These are phyloP conservation scores for Clonostachys byssicola DNA, from an alignment of 2,329 filamentous ascomycete genomes.

Conservation along the genomic window DNA sequence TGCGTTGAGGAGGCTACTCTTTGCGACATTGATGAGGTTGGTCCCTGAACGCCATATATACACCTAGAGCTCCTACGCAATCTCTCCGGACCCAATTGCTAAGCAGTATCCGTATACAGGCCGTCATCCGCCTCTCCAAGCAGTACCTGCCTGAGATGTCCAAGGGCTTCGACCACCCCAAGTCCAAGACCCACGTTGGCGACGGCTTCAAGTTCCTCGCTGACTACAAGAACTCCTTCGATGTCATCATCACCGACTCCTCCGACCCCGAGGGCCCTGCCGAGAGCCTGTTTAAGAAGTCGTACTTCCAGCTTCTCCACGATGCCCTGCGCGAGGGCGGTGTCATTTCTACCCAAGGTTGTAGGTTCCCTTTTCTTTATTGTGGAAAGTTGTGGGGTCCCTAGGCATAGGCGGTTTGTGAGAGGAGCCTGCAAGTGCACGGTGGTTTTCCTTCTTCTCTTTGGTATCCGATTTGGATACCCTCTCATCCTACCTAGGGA, in stretches of 20 bases:
- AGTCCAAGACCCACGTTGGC: slow-evolving; percentile 86
- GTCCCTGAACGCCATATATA: slow-evolving; percentile 39
- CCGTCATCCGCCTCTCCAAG: slow-evolving; percentile 97
- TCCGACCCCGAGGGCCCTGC: slow-evolving; percentile 96
- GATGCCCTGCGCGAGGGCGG: slow-evolving; percentile 90
- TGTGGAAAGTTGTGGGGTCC: slow-evolving; percentile 30
- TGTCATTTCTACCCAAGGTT: slow-evolving; percentile 99
- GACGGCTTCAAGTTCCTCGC: slow-evolving; percentile 99
- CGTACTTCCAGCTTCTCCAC: slow-evolving; percentile 93
- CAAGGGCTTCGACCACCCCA: slow-evolving; percentile 88
- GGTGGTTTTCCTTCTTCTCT: background rate
- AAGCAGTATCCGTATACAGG: slow-evolving; percentile 38
- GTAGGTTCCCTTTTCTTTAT: slow-evolving; percentile 74
- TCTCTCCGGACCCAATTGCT: background rate
- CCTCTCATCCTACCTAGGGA: slow-evolving; percentile 19
- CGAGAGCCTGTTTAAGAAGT: slow-evolving; percentile 96
- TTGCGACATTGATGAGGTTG: slow-evolving; percentile 94
- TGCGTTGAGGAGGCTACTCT: slow-evolving; percentile 93
- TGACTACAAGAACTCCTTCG: slow-evolving; percentile 95
- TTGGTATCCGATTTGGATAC: slow-evolving; percentile 4
- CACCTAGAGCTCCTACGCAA: background rate
- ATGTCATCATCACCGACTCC: slow-evolving; percentile 99
- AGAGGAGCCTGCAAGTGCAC: slow-evolving; percentile 1
- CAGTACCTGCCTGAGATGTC: slow-evolving; percentile 95
- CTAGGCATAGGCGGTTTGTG: slow-evolving; percentile 19